Conservation (phyloP, 2,329 filamentous ascomycete genomes). For the Coniosporium tulheliwenetii region DNA sequence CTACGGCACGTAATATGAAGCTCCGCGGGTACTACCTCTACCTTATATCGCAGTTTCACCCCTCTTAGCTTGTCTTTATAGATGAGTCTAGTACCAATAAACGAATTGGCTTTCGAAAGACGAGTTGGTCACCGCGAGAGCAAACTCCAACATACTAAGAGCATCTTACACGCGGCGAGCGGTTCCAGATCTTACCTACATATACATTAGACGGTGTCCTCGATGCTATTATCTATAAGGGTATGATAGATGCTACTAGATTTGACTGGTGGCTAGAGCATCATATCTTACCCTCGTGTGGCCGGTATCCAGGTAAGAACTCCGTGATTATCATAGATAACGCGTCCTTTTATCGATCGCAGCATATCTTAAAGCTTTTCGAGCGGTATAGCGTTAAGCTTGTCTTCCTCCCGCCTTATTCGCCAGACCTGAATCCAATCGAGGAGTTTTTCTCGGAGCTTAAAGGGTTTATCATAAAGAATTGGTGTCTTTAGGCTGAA, state of each 20-base stretch:
- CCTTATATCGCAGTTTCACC: too few species aligned
- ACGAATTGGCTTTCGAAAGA: not conserved
- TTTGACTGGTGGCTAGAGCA: not conserved
- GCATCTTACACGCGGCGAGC: not conserved
- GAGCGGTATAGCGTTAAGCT: not conserved
- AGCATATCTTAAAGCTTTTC: not conserved
- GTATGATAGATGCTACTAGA: not conserved
- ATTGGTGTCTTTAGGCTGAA: not conserved
- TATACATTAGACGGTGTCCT: not conserved
- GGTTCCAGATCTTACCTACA: not conserved
- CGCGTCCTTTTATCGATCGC: not conserved
- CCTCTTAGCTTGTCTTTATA: not conserved
- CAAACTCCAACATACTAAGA: not conserved
- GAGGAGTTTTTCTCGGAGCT: not conserved
- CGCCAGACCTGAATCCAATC: not conserved
- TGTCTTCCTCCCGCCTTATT: not conserved
- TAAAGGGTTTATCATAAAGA: not conserved
- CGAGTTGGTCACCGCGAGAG: not conserved
- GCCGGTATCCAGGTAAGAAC: not conserved
- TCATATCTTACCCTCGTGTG: not conserved
- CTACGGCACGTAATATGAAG: too few species aligned
- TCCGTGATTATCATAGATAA: not conserved
- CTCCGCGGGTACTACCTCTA: too few species aligned
- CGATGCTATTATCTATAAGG: not conserved
- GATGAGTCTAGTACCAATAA: not conserved